Evolutionary conservation across 2,329 filamentous ascomycete genomes (phyloP).

Genomic region (Aspergillus nomiae): DNA sequence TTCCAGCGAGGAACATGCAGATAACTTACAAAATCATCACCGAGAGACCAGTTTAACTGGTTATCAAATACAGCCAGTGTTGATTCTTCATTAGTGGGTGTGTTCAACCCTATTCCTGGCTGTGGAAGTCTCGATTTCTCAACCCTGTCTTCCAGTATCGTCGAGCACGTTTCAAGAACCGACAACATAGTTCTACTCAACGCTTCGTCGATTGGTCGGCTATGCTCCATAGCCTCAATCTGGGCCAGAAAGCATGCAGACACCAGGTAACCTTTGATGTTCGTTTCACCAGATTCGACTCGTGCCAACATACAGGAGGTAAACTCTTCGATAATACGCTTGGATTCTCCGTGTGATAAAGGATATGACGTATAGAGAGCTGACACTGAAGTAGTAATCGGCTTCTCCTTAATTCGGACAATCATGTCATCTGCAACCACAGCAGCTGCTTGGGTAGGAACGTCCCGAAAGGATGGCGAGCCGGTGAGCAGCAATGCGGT

Average conservation of each 20-base stretch:
- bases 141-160: background rate
- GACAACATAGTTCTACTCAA: background rate
- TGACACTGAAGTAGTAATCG: background rate
- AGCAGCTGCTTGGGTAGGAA: slow-evolving; percentile 3
- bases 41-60: background rate
- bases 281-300: background rate
- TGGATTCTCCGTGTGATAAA: background rate
- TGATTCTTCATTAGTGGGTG: background rate
- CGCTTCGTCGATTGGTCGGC: background rate
- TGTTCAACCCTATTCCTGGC: background rate
- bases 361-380: background rate
- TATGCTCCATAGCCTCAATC: background rate
- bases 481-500: slow-evolving; percentile 1
- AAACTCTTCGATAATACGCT: background rate
- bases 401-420: background rate
- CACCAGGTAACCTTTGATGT: background rate
- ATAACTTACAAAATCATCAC: background rate
- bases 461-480: slow-evolving; percentile 6
- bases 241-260: background rate
- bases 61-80: background rate
- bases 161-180: background rate
- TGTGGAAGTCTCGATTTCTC: background rate
- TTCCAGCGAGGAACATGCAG: background rate
- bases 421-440: background rate
- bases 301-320: background rate